Evolutionary conservation across 2,329 filamentous ascomycete genomes (phyloP), one percentile per base, ranked within the genome.

Genomic region (Polychaeton citri): DNA sequence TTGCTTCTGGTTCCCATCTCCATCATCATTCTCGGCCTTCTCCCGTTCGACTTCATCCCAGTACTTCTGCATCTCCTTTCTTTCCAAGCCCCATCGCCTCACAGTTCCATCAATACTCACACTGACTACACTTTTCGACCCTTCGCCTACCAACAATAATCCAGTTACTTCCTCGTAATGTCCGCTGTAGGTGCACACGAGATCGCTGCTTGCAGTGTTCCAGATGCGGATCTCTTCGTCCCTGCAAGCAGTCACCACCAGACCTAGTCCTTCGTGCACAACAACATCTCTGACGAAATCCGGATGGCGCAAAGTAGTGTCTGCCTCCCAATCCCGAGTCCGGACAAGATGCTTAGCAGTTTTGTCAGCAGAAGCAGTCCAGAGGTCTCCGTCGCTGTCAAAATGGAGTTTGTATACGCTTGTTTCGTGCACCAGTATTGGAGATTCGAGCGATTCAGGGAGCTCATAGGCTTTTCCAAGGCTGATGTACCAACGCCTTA

Each of bases 161-260:
- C 79, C 84, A 1, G 85, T 95, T 10, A 98, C 79, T 58, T 96
- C 90, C 52, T 98, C 86, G 53, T 76, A 96, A 61, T 98, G 90
- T 0, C 90, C 90, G 24, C 74, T 71, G 41, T 57, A 59, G 6
- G 44, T 43, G 24, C 52, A 53, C 2, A 56, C 40, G 41, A 53
- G 36, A 16, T 53, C 44, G 7, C 55, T 55, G 28, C 43, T 48
- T 6, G 39, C 36, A 6, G 45, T 36, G 55, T 94, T 81, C 88
- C 88, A 98, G 6, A 96, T 72, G 49, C 92, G 81, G 39, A 98
- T 69, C 49, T 94, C 76, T 60, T 98, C 90, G 51, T 95, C 85
- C 46, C 90, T 71, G 38, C 90, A 93, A 2, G 81, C 87, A 1
- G 90, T 95, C 30, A 93, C 61, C 9, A 90, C 74, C 77, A 83